A percentile compares a stretch with the other conserved stretches of the same genome.
These are phyloP conservation scores for Stephania yunnanensis DNA, from an alignment of 164 flowering plant species.

Conservation along the genomic window DNA sequence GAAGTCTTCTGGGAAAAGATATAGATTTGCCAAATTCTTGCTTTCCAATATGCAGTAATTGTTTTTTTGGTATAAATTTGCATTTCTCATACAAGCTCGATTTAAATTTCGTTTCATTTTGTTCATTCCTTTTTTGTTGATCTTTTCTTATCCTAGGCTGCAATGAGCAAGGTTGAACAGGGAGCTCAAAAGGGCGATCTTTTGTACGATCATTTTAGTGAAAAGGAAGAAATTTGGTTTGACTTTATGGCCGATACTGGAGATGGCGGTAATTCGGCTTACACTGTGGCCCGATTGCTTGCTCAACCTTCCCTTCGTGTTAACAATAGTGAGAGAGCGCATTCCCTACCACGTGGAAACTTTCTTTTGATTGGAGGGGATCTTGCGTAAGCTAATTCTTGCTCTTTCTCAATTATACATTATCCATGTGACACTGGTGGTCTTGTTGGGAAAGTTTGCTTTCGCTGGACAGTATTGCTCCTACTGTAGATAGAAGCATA, in stretches of 20 bases:
- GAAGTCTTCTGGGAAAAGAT: too few species aligned
- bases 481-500: background rate
- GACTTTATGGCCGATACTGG: constrained; percentile 99
- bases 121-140: constrained; percentile 4
- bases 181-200: constrained; percentile 49
- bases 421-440: background rate
- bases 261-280: constrained; percentile 98
- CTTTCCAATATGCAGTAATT: background rate
- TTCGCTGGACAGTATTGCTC: background rate
- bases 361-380: constrained; percentile 96
- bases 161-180: constrained; percentile 67
- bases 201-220: constrained; percentile 73
- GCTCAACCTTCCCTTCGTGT: constrained; percentile 70
- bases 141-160: constrained; percentile 51
- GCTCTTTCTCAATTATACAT: background rate
- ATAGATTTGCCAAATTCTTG: background rate
- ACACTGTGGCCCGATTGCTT: constrained; percentile 79
- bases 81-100: background rate
- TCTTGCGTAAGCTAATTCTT: constrained; percentile 79
- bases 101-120: background rate
- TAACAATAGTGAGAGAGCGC: constrained; percentile 26
- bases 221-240: constrained; percentile 85
- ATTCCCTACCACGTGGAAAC: constrained; percentile 62
- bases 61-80: background rate
- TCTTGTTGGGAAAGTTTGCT: background rate